phyloP scores from a whole-genome alignment of 495 filamentous ascomycete genomes.

The Pseudotulostoma volvatum region DNA sequence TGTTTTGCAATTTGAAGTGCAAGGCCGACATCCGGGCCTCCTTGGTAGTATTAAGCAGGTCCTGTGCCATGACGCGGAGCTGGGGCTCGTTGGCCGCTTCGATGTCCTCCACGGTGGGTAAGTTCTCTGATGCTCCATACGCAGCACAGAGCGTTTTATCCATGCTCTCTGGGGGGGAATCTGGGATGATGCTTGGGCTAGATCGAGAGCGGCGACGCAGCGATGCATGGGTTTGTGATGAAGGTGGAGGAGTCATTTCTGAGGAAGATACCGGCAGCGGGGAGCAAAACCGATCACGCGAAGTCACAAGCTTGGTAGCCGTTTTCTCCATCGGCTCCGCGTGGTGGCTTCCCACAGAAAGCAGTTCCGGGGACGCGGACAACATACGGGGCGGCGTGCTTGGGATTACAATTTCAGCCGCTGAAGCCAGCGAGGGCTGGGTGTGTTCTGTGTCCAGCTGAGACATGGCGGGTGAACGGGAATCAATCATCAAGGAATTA shows the following conservation, averaged over 20 bases:
- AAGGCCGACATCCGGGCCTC: constrained; percentile 67
- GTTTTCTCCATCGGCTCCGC: constrained; percentile 19
- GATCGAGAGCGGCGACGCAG: constrained; percentile 23
- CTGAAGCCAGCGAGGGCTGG: constrained; percentile 23
- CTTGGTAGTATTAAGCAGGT: constrained; percentile 33
- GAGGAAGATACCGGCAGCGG: constrained; percentile 26
- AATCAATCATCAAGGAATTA: too few species aligned
- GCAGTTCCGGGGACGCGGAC: constrained; percentile 28
- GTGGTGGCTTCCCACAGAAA: constrained; percentile 13
- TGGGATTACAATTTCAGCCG: constrained; percentile 25
- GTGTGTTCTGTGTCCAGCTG: too few species aligned
- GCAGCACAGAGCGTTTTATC: constrained; percentile 36
- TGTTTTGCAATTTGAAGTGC: constrained; percentile 86
- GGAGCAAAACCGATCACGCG: constrained; percentile 23
- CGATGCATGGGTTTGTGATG: constrained; percentile 42
- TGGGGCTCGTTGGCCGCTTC: constrained; percentile 40
- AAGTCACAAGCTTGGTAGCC: too few species aligned
- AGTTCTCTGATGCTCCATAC: constrained; percentile 32
- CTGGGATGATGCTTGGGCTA: constrained; percentile 17
- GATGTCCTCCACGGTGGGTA: constrained; percentile 49
- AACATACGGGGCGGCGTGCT: constrained; percentile 19
- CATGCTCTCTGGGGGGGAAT: constrained; percentile 43
- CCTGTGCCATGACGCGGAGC: constrained; percentile 43
- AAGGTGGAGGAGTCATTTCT: constrained; percentile 59
- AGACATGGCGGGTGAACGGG: too few species aligned